Evolutionary conservation across 2,329 filamentous ascomycete species (phyloP).

Genomic region (Pseudocercospora cruenta): DNA sequence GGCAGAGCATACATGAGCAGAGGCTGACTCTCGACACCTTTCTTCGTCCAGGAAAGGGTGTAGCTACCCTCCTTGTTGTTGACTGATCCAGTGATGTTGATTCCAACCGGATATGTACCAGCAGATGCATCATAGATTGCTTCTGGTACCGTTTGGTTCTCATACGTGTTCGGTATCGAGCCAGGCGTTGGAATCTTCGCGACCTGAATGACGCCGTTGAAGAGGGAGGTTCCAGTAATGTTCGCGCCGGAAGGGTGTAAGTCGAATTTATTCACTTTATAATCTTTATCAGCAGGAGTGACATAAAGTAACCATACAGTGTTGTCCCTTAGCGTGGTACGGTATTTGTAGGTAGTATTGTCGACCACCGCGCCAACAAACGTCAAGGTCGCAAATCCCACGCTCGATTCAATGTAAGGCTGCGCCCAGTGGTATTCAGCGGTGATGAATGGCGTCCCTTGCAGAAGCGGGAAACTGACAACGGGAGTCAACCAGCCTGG

Average conservation of each 20-base stretch:
- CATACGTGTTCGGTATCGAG: slow-evolving; percentile 55
- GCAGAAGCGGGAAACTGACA: slow-evolving; percentile 79
- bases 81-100: slow-evolving; percentile 66
- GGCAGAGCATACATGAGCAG: slow-evolving; percentile 87
- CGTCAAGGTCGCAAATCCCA: slow-evolving; percentile 71
- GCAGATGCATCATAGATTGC: slow-evolving; percentile 72
- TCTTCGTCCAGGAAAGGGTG: slow-evolving; percentile 71
- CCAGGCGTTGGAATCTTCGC: slow-evolving; percentile 67
- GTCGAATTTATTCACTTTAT: slow-evolving; percentile 63
- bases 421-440: slow-evolving; percentile 69
- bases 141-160: slow-evolving; percentile 56
- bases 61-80: slow-evolving; percentile 69
- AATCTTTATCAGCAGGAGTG: slow-evolving; percentile 55
- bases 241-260: slow-evolving; percentile 59
- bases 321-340: slow-evolving; percentile 70
- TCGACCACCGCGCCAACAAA: slow-evolving; percentile 58
- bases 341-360: slow-evolving; percentile 74
- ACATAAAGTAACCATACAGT: slow-evolving; percentile 79
- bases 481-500: slow-evolving; percentile 54
- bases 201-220: slow-evolving; percentile 79
- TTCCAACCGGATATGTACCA: slow-evolving; percentile 72
- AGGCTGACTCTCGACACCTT: slow-evolving; percentile 61
- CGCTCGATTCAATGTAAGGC: slow-evolving; percentile 73
- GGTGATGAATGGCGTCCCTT: slow-evolving; percentile 88
- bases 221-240: slow-evolving; percentile 67